Base-by-base conservation (phyloP, 2,329 filamentous ascomycete genomes). In the Biscogniauxia sp. region DNA sequence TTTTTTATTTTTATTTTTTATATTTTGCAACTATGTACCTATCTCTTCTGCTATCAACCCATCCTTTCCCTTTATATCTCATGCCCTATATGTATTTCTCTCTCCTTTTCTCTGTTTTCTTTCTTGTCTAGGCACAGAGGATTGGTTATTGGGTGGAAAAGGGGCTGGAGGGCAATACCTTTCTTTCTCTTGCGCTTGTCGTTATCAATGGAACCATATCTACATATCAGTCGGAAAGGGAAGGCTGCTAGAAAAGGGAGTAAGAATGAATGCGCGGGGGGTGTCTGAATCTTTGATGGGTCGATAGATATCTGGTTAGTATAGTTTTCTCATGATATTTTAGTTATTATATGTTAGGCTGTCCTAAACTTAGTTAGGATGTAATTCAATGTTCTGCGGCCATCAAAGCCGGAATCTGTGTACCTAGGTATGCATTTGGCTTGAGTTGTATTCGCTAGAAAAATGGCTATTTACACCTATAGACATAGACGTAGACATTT, bases 401-500 rank as follows among this genome's bases (percentile, higher is more conserved):
- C 53, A 20, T 58, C 58, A 45, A 25, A 54, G 15, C 28, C 19
- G 11, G 51, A 62, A 20, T 50, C 49, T 54, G 52, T 57, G 54
- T 59, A 32, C 28, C 11, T 32, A n/a, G n/a, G n/a, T n/a, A 45
- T 32, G 59, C 53, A 32, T 56, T 19, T 56, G 20, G 51, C 53
- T 54, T 32, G 20, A 52, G 50, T 51, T 50, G 61, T 62, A 64
- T 61, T 62, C 54, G 58, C 56, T 63, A 53, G 60, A 49, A 59
- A 61, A 65, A 64, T 63, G 32, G 59, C 28, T 55, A 56, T 60
- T 28, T 19, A 20, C 20, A 37, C 15, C 45, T 25, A 25, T 28
- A 23, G 23, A 23, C 23, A 11, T 23, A 23, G 26, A 17, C 50
- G 17, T 56, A 41, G 20, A 54, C 23, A 15, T 56, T 20, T 13